Evolutionary conservation across 1,284 basidiomycete genomes (phyloP).

Genomic region (Naganishia cerealis): DNA sequence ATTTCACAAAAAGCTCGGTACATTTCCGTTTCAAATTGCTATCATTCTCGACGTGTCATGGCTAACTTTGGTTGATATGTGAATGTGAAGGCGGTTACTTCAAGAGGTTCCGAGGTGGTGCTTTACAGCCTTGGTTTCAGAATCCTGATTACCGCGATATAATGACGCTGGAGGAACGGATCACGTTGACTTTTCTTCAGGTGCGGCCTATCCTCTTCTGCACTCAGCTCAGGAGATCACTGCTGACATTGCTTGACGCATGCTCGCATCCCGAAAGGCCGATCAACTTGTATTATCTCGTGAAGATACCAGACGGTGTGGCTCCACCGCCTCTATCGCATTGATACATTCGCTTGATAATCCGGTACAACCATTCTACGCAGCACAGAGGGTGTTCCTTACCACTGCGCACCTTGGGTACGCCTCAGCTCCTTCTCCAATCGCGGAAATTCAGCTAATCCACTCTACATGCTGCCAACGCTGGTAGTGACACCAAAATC

Average conservation of each 20-base stretch:
- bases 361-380: constrained; percentile 74
- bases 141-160: constrained; percentile 54
- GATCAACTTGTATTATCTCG: constrained; percentile 66
- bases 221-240: neutral
- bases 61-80: neutral
- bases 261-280: constrained; percentile 46
- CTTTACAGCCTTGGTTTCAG: constrained; percentile 55
- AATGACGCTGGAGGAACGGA: constrained; percentile 77
- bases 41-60: neutral
- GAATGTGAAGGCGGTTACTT: constrained; percentile 68
- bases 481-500: constrained; percentile 78
- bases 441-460: neutral
- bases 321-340: constrained; percentile 86
- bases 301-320: constrained; percentile 60
- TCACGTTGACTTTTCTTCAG: constrained; percentile 80
- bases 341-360: constrained; percentile 81
- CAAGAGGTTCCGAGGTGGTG: constrained; percentile 78
- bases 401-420: constrained; percentile 93
- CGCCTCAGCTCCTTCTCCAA: constrained; percentile 40
- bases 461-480: neutral
- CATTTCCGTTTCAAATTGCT: constrained; percentile 24
- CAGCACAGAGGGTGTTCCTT: constrained; percentile 66
- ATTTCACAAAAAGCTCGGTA: constrained; percentile 71
- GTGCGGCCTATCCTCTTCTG: constrained; percentile 55
- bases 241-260: constrained; percentile 13